Conservation (phyloP, 441 rosid species). For the Manihot esculenta region DNA sequence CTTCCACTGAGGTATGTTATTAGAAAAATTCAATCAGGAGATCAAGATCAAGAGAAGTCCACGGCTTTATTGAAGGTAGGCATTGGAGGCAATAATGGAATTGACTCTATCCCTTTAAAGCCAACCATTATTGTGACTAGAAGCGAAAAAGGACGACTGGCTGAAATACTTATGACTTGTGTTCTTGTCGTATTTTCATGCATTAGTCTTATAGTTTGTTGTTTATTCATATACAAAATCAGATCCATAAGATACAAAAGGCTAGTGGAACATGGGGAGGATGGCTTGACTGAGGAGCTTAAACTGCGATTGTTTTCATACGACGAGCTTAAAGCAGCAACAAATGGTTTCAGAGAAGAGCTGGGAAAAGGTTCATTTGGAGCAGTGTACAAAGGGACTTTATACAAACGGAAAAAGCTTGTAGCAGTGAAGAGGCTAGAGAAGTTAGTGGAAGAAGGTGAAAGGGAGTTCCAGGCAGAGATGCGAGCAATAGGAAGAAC, state of each 20-base stretch:
- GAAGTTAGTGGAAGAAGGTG: constrained; percentile 26
- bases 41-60: too few relatives aligned
- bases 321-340: constrained; percentile 30
- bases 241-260: not conserved
- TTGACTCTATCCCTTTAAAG: not conserved
- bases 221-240: not conserved
- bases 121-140: not conserved
- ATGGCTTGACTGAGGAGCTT: constrained; percentile 5
- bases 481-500: constrained; percentile 28
- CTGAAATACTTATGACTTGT: not conserved
- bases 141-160: not conserved
- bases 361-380: constrained; percentile 44
- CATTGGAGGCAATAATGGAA: not conserved
- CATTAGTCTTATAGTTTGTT: not conserved
- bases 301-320: constrained; percentile 27
- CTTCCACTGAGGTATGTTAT: constrained; percentile 33
- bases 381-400: constrained; percentile 35
- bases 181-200: not conserved
- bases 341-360: constrained; percentile 37
- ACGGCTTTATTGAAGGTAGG: constrained; percentile 30
- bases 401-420: constrained; percentile 8
- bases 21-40: not conserved
- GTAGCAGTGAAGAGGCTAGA: constrained; percentile 41
- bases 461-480: constrained; percentile 30
- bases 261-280: not conserved